These are phyloP conservation scores for Plasmopara viticola DNA, from an alignment of 352 stramenopile species.

Conservation along the genomic window DNA sequence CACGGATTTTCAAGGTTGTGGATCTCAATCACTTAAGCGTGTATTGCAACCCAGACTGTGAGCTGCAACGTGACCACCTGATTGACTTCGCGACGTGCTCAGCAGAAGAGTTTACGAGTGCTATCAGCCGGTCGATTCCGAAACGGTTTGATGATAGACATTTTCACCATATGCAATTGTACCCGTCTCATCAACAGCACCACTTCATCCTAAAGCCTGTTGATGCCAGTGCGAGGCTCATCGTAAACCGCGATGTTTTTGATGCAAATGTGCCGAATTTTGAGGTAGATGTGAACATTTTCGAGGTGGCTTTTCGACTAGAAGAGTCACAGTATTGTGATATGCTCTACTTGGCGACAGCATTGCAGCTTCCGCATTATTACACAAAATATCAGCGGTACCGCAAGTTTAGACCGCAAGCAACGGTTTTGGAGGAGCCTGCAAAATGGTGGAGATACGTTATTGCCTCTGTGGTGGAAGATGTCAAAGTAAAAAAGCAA, in stretches of 20 bases:
- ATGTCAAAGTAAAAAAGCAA: slow-evolving; percentile 55
- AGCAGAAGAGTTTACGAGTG: slow-evolving; percentile 67
- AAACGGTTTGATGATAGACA: slow-evolving; percentile 75
- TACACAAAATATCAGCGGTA: slow-evolving; percentile 76
- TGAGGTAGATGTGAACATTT: slow-evolving; percentile 74
- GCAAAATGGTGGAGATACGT: slow-evolving; percentile 79
- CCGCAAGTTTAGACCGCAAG: slow-evolving; percentile 54
- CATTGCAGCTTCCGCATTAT: slow-evolving; percentile 65
- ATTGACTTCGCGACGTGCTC: slow-evolving; percentile 69
- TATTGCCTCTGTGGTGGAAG: slow-evolving; percentile 52
- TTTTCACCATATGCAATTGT: slow-evolving; percentile 61
- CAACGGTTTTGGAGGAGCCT: slow-evolving; percentile 45
- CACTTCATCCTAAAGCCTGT: slow-evolving; percentile 84
- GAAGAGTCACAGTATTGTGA: slow-evolving; percentile 87
- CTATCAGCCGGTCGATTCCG: slow-evolving; percentile 73
- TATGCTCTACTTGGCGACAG: slow-evolving; percentile 69
- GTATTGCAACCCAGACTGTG: slow-evolving; percentile 78
- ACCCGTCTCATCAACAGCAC: slow-evolving; percentile 65
- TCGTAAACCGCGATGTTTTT: slow-evolving; percentile 78
- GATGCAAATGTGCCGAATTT: slow-evolving; percentile 73
- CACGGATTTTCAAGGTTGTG: slow-evolving; percentile 86
- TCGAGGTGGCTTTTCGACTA: slow-evolving; percentile 70
- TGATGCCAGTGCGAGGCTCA: slow-evolving; percentile 68
- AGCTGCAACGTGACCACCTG: slow-evolving; percentile 44
- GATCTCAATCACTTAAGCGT: slow-evolving; percentile 85